Conservation (phyloP, 179 eudicot genomes). For the Amaranthus tricolor region DNA sequence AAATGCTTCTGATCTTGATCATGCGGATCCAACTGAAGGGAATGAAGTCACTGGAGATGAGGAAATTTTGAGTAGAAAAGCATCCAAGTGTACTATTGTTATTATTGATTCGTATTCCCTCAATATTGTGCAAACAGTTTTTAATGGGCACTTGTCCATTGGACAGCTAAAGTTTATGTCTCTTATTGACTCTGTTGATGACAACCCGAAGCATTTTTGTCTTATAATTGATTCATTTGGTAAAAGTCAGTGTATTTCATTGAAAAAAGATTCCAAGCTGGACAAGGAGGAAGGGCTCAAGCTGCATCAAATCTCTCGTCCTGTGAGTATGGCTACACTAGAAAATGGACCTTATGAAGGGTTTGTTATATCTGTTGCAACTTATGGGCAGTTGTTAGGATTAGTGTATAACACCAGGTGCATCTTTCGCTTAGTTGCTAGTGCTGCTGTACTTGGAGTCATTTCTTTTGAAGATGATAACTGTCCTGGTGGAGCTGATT, state of each 20-base stretch:
- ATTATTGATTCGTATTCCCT: slow-evolving; percentile 80
- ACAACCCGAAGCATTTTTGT: slow-evolving; percentile 47
- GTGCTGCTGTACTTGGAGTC: slow-evolving; percentile 55
- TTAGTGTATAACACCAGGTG: slow-evolving; percentile 61
- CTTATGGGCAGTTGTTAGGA: slow-evolving; percentile 51
- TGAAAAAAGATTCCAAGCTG: slow-evolving; percentile 46
- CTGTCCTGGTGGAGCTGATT: slow-evolving; percentile 39
- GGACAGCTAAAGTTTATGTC: slow-evolving; percentile 84
- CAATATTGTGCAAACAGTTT: slow-evolving; percentile 71
- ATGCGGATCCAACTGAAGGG: slow-evolving; percentile 36
- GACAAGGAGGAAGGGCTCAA: slow-evolving; percentile 39
- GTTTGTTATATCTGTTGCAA: slow-evolving; percentile 50
- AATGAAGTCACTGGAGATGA: slow-evolving; percentile 37
- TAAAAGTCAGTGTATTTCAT: slow-evolving; percentile 52
- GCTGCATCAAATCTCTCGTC: slow-evolving; percentile 32
- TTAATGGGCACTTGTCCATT: slow-evolving; percentile 69
- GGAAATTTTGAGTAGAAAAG: slow-evolving; percentile 39
- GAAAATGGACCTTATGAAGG: slow-evolving; percentile 42
- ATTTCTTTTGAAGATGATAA: slow-evolving; percentile 47
- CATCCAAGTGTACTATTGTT: slow-evolving; percentile 61
- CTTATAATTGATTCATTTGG: slow-evolving; percentile 69
- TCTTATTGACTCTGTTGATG: slow-evolving; percentile 46
- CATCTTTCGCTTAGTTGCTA: slow-evolving; percentile 48
- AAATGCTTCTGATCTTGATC: slow-evolving; percentile 43
- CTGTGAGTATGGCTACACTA: slow-evolving; percentile 28